Evolutionary conservation across 257 asterid species (phyloP), one percentile per base, ranked within the genome.

Genomic region (Anisodus acutangulus): DNA sequence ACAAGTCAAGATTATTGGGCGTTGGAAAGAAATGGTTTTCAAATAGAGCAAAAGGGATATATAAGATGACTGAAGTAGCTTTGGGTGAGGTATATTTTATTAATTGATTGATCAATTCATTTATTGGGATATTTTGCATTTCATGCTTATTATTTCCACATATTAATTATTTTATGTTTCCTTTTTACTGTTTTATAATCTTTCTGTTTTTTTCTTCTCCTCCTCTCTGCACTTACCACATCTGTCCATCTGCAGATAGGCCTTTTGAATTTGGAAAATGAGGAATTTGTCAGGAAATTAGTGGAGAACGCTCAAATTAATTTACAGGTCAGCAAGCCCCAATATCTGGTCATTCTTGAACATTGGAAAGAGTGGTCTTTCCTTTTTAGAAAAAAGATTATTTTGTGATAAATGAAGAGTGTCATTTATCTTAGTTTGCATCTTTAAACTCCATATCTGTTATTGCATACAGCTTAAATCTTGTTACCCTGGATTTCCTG

Each of bases 221-320:
- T 70, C 3, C 12, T 49, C 60, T 47, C 43, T 12, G 60, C 80
- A 22, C 47, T 49, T 74, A 74, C 41, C 60, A 47, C n/a, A 2
- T 19, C 43, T 63, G 37, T 84, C 78, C 84, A 15, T 57, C 62
- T 93, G 78, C 87, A 97, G 99, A 93, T 93, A 88, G 99, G 99
- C 78, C 89, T 97, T 9, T 79, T 97, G 88, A 97, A 97, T 88
- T 87, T 97, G 94, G 99, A 97, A 89, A 93, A 94, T 88, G 99
- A 97, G 90, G 97, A 92, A 53, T 92, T 94, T 88, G 98, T 92
- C 81, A 88, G 82, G 87, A 88, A 87, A 85, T 82, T 93, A 83
- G 93, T 95, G 82, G 98, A 94, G 91, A 90, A 86, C 35, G 84
- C 93, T 66, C 97, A 91, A 64, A 87, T 86, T 64, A 89, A 87